A percentile compares a stretch with the other conserved stretches of the same genome.
Evolutionary conservation across 768 basidiomycete genomes (phyloP).

Genomic region (Auricularia sp.): DNA sequence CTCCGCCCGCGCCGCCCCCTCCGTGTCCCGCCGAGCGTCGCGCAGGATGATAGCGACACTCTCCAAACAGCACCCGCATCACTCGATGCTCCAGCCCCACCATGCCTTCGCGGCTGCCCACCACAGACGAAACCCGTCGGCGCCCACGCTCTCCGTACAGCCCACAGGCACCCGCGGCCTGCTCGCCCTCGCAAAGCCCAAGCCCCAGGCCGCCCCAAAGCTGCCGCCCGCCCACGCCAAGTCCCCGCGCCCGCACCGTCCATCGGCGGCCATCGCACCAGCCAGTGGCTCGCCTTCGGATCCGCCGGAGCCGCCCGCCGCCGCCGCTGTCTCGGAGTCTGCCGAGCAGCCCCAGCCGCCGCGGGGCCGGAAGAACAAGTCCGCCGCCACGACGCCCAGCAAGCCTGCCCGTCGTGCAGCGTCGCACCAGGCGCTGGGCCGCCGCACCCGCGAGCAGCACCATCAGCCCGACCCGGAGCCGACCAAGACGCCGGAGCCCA

Average conservation of each 20-base stretch:
- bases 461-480: not conserved
- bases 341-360: no score
- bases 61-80: constrained; percentile 25
- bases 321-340: not conserved
- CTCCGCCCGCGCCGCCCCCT: constrained; percentile 5
- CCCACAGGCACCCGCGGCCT: constrained; percentile 67
- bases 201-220: not conserved
- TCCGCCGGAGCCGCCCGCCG: not conserved
- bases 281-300: not conserved
- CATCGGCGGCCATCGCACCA: not conserved
- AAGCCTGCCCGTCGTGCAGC: not conserved
- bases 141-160: constrained; percentile 51
- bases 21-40: not conserved
- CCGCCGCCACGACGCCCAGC: not conserved
- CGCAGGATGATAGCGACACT: constrained; percentile 34
- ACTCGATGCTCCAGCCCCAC: constrained; percentile 15
- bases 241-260: not conserved
- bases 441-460: not conserved
- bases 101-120: constrained; percentile 18
- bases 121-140: constrained; percentile 61
- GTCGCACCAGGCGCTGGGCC: not conserved
- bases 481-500: not conserved
- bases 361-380: no score
- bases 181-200: constrained; percentile 56
- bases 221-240: not conserved